Conservation (phyloP, 345 rosid genomes). For the Eucalyptus shirleyi region DNA sequence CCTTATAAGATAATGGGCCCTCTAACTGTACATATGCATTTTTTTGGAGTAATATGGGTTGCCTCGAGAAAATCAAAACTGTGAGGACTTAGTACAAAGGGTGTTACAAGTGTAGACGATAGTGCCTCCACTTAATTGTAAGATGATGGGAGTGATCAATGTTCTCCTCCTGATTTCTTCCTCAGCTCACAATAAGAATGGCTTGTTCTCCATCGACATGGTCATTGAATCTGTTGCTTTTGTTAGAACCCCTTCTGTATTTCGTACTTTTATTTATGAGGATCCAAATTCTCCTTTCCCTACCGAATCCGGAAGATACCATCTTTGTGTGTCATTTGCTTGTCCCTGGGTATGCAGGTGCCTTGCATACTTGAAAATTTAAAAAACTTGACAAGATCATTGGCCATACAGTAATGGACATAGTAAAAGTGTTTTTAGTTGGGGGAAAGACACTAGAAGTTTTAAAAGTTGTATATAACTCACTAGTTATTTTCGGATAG, state of each 20-base stretch:
- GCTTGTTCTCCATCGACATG: neutral
- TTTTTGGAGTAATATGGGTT: too few relatives aligned
- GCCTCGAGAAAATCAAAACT: too few relatives aligned
- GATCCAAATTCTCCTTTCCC: neutral
- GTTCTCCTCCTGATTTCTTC: neutral
- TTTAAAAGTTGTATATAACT: too few relatives aligned
- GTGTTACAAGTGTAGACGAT: too few relatives aligned
- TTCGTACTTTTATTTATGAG: neutral
- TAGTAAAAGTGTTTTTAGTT: neutral
- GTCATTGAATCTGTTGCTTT: neutral
- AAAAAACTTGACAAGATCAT: constrained; percentile 32
- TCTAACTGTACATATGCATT: too few relatives aligned
- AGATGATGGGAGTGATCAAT: neutral
- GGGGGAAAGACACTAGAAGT: too few relatives aligned
- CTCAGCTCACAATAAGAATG: neutral
- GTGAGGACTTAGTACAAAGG: too few relatives aligned
- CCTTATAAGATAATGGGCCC: too few relatives aligned
- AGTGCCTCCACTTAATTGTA: too few relatives aligned
- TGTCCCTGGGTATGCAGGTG: neutral
- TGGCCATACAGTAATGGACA: constrained; percentile 1
- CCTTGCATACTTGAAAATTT: constrained; percentile 12
- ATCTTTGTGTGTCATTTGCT: neutral
- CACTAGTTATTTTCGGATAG: too few relatives aligned
- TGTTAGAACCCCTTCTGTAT: neutral
- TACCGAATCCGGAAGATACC: neutral